phyloP scores from a whole-genome alignment of 768 basidiomycete species.

The Auriscalpium vulgare region DNA sequence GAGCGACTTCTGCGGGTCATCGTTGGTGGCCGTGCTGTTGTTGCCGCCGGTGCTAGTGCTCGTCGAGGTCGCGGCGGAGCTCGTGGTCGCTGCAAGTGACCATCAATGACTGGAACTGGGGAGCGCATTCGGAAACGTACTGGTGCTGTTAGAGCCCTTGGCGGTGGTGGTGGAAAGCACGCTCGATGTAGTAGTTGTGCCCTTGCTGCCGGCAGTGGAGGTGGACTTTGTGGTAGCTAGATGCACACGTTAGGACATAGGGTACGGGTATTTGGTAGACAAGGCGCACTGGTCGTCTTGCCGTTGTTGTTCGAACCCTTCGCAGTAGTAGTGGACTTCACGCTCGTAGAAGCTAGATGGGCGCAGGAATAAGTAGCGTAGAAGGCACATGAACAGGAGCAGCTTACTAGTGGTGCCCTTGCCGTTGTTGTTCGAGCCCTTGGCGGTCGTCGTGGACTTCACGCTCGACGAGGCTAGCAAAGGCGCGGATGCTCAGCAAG shows the following conservation, averaged over 20 bases:
- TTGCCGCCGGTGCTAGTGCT: not conserved
- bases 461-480: not conserved
- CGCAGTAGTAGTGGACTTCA: not conserved
- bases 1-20: not conserved
- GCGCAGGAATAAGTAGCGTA: not conserved
- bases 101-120: too few relatives aligned
- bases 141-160: not conserved
- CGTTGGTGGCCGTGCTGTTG: not conserved
- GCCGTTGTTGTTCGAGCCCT: not conserved
- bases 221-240: not conserved
- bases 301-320: not conserved
- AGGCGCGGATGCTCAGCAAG: not conserved
- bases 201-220: not conserved
- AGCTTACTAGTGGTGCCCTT: not conserved
- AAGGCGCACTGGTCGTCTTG: not conserved
- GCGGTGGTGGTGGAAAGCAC: not conserved
- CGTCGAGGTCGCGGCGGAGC: not conserved
- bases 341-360: not conserved
- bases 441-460: not conserved
- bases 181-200: not conserved
- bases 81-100: too few relatives aligned
- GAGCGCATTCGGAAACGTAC: too few relatives aligned
- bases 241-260: too few relatives aligned
- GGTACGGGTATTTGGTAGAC: too few relatives aligned
- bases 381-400: not conserved